Percentiles rank a stretch among this genome's conserved stretches.
Evolutionary conservation across 176 grass and related monocot species (phyloP).

Genomic region (Poa pratensis): DNA sequence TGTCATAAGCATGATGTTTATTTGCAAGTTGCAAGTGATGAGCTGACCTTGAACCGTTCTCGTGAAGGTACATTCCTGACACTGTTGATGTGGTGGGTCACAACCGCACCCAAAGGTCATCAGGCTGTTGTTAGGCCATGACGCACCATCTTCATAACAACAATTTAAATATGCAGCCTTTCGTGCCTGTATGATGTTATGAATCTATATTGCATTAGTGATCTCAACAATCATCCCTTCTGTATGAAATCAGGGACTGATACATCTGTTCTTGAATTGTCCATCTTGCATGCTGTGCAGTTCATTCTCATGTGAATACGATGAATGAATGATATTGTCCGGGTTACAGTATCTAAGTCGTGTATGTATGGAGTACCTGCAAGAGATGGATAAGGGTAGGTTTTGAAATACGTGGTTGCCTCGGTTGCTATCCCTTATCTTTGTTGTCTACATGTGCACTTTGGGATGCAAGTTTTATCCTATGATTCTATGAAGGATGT

Average conservation of each 20-base stretch:
- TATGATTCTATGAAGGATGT: background rate
- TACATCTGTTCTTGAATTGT: slow-evolving; percentile 23
- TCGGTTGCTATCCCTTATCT: background rate
- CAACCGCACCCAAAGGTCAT: slow-evolving; percentile 54
- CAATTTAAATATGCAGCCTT: slow-evolving; percentile 29
- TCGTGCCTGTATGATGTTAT: slow-evolving; percentile 16
- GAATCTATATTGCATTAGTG: slow-evolving; percentile 43
- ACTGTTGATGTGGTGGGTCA: slow-evolving; percentile 72
- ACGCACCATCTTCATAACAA: slow-evolving; percentile 1
- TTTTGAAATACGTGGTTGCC: background rate
- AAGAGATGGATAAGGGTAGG: background rate
- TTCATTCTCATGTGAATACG: slow-evolving; percentile 29
- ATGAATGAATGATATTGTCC: slow-evolving; percentile 11
- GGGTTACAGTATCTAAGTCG: background rate
- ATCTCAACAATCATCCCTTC: slow-evolving; percentile 20
- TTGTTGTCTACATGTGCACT: background rate
- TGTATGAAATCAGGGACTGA: slow-evolving; percentile 16
- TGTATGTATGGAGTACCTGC: slow-evolving; percentile 4
- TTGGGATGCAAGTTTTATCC: background rate
- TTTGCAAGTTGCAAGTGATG: background rate
- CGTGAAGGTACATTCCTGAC: slow-evolving; percentile 70
- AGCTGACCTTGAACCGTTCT: slow-evolving; percentile 28
- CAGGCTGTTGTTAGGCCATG: slow-evolving; percentile 64
- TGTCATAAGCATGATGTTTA: slow-evolving; percentile 9
- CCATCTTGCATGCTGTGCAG: slow-evolving; percentile 20